Conservation (phyloP, 768 basidiomycete genomes). For the Mycena vulgaris region DNA sequence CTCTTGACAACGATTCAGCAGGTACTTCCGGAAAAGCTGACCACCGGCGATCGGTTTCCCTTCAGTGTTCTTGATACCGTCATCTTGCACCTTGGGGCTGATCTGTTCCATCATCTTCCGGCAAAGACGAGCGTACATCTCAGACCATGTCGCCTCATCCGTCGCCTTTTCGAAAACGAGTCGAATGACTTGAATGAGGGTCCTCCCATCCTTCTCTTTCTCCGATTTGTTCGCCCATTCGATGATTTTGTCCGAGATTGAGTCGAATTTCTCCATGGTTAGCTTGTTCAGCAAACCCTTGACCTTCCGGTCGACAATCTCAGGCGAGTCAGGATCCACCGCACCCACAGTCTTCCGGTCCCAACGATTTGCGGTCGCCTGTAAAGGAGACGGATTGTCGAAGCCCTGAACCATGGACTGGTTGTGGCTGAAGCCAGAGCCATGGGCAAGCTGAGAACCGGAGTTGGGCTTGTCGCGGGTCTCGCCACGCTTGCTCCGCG, state of each 20-base stretch:
- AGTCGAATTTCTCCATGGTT: constrained; percentile 96
- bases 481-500: constrained; percentile 88
- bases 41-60: constrained; percentile 95
- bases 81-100: constrained; percentile 89
- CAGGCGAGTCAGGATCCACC: constrained; percentile 79
- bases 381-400: constrained; percentile 86
- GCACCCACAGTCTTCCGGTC: constrained; percentile 63
- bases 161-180: constrained; percentile 98
- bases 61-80: constrained; percentile 84
- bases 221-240: constrained; percentile 95
- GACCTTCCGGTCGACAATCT: constrained; percentile 94
- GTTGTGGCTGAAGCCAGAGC: constrained; percentile 51
- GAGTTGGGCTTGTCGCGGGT: constrained; percentile 72
- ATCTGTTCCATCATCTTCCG: constrained; percentile 97
- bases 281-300: constrained; percentile 94
- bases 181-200: constrained; percentile 95
- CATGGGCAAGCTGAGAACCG: constrained; percentile 60
- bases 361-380: constrained; percentile 89
- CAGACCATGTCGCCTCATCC: constrained; percentile 95
- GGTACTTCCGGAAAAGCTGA: constrained; percentile 95
- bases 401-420: constrained; percentile 49
- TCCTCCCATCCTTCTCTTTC: constrained; percentile 93
- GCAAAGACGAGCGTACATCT: constrained; percentile 97
- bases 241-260: constrained; percentile 96
- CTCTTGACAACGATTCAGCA: constrained; percentile 96